Evolutionary conservation across 2,329 filamentous ascomycete species (phyloP), one percentile per base, ranked within the genome.

Genomic region (Fusarium sp.): DNA sequence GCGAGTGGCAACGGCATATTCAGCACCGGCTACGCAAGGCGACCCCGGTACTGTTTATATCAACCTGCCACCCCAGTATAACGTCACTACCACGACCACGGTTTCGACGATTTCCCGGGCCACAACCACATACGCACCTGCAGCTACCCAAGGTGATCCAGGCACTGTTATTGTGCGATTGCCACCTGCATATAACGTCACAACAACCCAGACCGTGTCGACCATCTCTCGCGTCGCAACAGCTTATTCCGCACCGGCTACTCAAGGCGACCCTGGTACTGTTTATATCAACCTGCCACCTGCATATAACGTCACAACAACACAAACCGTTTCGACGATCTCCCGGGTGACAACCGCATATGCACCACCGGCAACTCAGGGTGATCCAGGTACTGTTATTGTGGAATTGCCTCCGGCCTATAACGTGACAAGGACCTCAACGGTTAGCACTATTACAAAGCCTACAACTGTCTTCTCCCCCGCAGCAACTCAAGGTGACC

Each of bases 1-100:
- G 10, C 46, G 6, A 4, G 31, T 7, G 11, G 36, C 42, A n/a
- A 62, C 57, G 3, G 55, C 57, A 3, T 63, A 61, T 39, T 54
- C 40, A 5, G 18, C 57, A 1, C 57, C 60, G 7, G 48, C 22
- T 13, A 43, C 36, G 5, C 36, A 38, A 38, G 61, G 58, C 11
- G 58, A 64, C n/a, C 61, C 61, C 8, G 61, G 61, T 17, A 64
- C 61, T 13, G n/a, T 64, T 9, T 42, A 43, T 15, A 38, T 64
- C 8, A 31, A 49, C 11, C 9, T 42, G 5, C 61, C 58, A 28
- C 50, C 58, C 5, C 39, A 22, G 8, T 54, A 61, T 22, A 63
- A 62, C 14, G 58, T 64, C 5, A 63, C 61, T 38, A 51, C 54
- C 5, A 58, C 58, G 11, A 20, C 42, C 14, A 43, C 36, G 3